Evolutionary conservation across 2,329 filamentous ascomycete species (phyloP), one percentile per base, ranked within the genome.

Genomic region (Colletotrichum tropicicola): DNA sequence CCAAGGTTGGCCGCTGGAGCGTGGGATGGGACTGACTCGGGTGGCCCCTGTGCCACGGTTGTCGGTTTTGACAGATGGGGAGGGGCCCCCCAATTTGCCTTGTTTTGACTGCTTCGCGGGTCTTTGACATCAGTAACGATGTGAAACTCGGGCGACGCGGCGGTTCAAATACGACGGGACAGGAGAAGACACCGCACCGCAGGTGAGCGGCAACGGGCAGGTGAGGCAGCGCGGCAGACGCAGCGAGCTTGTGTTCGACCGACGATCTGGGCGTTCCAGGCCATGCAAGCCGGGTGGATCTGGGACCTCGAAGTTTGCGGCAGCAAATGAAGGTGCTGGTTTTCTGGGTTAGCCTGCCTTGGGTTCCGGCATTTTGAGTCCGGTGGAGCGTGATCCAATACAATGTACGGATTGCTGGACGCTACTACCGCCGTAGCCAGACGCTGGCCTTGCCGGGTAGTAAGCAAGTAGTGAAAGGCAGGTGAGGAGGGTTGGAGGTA

Each of bases 181-280:
- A n/a, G n/a, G n/a, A n/a, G n/a, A n/a, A n/a, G n/a, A n/a, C n/a
- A n/a, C n/a, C n/a, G n/a, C n/a, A n/a, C n/a, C n/a, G n/a, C n/a
- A n/a, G n/a, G n/a, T n/a, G n/a, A n/a, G n/a, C n/a, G n/a, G n/a
- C n/a, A n/a, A n/a, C n/a, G n/a, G n/a, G n/a, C n/a, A 52, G 54
- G 45, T 39, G 37, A 25, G 25, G 28, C 15, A 32, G 25, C 8
- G 39, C 44, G 28, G 25, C 21, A 19, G 28, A 30, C 21, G 45
- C 39, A 51, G 43, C 15, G 23, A 30, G 23, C 23, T 48, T 9
- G n/a, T n/a, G n/a, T n/a, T n/a, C n/a, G n/a, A n/a, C n/a, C n/a
- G n/a, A n/a, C n/a, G n/a, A n/a, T 63, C 37, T 55, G 59, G 37
- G 45, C 45, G 44, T 62, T 62, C 59, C 53, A 51, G 53, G 53